These are phyloP conservation scores for Pelargonium exstipulatum DNA, from an alignment of 441 rosid genomes.

Conservation along the genomic window DNA sequence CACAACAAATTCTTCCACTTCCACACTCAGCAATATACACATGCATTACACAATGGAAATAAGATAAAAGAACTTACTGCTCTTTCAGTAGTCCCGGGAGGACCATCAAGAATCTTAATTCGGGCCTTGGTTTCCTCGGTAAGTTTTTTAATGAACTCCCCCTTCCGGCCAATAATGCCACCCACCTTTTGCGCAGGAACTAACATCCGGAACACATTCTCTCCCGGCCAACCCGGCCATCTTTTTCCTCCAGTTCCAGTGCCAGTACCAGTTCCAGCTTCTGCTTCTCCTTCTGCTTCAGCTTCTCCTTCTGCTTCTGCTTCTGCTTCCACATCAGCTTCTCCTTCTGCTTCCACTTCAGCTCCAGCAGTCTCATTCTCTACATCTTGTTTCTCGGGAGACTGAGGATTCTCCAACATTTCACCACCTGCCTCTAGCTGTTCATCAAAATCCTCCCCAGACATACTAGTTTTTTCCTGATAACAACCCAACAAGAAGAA, in stretches of 20 bases:
- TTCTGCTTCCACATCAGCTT: background rate
- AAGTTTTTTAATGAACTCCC: slow-evolving; percentile 28
- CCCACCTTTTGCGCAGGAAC: slow-evolving; percentile 28
- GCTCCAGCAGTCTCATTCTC: background rate
- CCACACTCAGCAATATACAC: background rate
- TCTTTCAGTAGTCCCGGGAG: slow-evolving; percentile 26
- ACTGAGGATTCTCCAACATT: background rate
- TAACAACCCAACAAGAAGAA: background rate
- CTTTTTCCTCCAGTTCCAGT: slow-evolving; percentile 17
- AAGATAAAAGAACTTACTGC: slow-evolving; percentile 20
- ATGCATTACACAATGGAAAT: background rate
- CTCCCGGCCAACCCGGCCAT: slow-evolving; percentile 32
- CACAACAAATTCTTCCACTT: background rate
- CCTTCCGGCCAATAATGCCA: slow-evolving; percentile 27
- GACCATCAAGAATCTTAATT: slow-evolving; percentile 27
- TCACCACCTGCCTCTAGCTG: background rate
- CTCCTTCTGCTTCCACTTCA: background rate
- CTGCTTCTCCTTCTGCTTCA: background rate
- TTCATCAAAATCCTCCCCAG: slow-evolving; percentile 12
- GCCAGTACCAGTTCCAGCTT: background rate
- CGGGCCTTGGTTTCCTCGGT: slow-evolving; percentile 27
- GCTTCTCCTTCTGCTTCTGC: background rate
- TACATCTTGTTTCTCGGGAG: background rate
- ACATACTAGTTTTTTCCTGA: background rate
- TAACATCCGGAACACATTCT: slow-evolving; percentile 26